A percentile compares a stretch with the other conserved stretches of the same genome.
phyloP scores from a whole-genome alignment of 2,329 filamentous ascomycete genomes.

The Byssochlamys sp. region DNA sequence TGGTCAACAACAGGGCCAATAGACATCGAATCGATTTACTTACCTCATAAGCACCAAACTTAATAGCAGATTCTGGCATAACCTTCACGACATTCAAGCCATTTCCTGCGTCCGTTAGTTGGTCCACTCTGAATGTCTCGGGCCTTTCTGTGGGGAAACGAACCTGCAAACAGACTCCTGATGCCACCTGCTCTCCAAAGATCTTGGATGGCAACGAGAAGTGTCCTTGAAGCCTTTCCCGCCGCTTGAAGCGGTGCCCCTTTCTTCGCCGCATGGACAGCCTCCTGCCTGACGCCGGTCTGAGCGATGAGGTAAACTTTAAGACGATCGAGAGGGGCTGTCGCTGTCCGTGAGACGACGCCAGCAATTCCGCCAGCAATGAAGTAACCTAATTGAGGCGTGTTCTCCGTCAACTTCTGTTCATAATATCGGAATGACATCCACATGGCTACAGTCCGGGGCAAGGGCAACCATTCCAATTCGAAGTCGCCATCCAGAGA shows the following conservation, averaged over 20 bases:
- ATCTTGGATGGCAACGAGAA: constrained; percentile 63
- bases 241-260: constrained; percentile 58
- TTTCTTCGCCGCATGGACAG: constrained; percentile 57
- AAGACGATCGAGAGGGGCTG: constrained; percentile 87
- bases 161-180: constrained; percentile 85
- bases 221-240: constrained; percentile 57
- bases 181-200: constrained; percentile 79
- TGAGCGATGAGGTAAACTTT: constrained; percentile 97
- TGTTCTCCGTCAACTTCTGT: constrained; percentile 38
- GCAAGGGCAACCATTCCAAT: constrained; percentile 34
- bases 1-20: constrained; percentile 9
- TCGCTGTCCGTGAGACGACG: constrained; percentile 87
- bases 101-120: constrained; percentile 55
- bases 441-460: constrained; percentile 35
- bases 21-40: constrained; percentile 9
- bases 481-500: constrained; percentile 27
- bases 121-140: not conserved
- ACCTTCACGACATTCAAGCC: constrained; percentile 95
- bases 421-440: constrained; percentile 35
- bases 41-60: constrained; percentile 91
- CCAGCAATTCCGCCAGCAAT: constrained; percentile 88
- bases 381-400: constrained; percentile 72
- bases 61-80: constrained; percentile 96
- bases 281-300: constrained; percentile 53
- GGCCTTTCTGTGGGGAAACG: constrained; percentile 20